Base-by-base conservation (phyloP, 1,284 basidiomycete genomes). In the Boletellus sp. region DNA sequence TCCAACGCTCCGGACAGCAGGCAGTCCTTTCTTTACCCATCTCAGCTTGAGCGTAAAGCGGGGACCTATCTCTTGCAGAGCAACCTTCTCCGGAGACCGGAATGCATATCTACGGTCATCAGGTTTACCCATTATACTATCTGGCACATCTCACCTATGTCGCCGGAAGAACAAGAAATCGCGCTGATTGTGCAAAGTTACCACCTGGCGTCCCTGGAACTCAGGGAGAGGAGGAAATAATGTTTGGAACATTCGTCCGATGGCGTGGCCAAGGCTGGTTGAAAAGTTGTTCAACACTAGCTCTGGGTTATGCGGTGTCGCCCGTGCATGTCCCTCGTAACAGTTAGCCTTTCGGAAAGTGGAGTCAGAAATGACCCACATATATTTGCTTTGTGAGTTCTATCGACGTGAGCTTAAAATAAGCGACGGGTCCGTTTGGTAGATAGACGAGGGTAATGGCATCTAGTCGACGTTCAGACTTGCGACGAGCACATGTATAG, bases 131-230 rank as follows among this genome's bases (percentile, higher is more conserved):
- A 34, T 25, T 22, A 33, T 8, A 37, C 5, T 26, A n/a, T 36
- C 14, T 29, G 1, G 19, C 10, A n/a, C 17, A 10, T n/a, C 56
- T 39, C 42, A 91, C 87, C 91, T 78, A 72, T 98, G 94, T 53
- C 96, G 76, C 49, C 96, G 76, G 76, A 99, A 97, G 73, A 99
- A 99, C 48, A 99, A 72, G 68, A 98, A 99, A 71, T 99, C 96
- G 45, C 96, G 82, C 67, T 98, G 94, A 61, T 98, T 98, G 68
- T 99, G 96, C 22, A 98, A 76, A 2, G 95, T 97, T 4, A 98
- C 94, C 13, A 98, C 94, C 69, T 99, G 96, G 34, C 96, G 78
- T 16, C 96, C 96, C 67, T 95, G 90, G 61, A 98, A 94, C 67
- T 96, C 90, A 0, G 95, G 94, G 53, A 97, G 77, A 13, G 91